These are phyloP conservation scores for Xanthoconium stramineum DNA, from an alignment of 768 basidiomycete genomes.

Conservation along the genomic window DNA sequence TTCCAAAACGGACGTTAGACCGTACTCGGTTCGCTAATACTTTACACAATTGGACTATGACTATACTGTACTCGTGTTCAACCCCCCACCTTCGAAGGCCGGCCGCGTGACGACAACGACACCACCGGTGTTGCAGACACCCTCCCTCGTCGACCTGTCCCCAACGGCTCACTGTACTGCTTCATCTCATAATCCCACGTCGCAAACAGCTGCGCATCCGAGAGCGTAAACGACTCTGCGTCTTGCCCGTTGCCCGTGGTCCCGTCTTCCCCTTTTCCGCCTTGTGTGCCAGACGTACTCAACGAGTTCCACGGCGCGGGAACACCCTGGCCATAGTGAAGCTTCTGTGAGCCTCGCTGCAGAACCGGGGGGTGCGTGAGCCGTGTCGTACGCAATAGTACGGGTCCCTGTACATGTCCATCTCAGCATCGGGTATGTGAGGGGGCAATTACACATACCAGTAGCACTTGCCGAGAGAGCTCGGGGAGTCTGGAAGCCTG, in stretches of 20 bases:
- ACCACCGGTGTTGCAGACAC: conserved; percentile 12
- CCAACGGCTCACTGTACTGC: conserved; percentile 38
- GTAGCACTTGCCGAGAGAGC: conserved; percentile 62
- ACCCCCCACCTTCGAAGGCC: conserved; percentile 23
- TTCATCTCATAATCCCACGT: conserved; percentile 51
- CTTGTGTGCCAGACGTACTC: conserved; percentile 9
- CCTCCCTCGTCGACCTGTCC: conserved; percentile 29
- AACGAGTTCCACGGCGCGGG: conserved; percentile 44
- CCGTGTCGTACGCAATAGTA: conserved; percentile 57
- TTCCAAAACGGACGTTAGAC: not conserved
- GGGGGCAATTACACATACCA: conserved; percentile 43
- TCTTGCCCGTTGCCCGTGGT: conserved; percentile 21
- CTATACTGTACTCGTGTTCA: not conserved
- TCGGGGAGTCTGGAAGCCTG: conserved; percentile 65
- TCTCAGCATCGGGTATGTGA: not conserved
- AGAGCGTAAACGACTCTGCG: conserved; percentile 33
- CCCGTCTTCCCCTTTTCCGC: conserved; percentile 26
- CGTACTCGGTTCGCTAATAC: no score
- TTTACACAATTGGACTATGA: no score
- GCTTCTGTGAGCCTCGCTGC: conserved; percentile 41
- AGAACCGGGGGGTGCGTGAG: conserved; percentile 66
- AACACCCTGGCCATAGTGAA: conserved; percentile 39
- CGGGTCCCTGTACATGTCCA: conserved; percentile 41
- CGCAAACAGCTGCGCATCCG: conserved; percentile 48
- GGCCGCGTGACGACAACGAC: conserved; percentile 18